Conservation (phyloP, 352 stramenopile genomes). For the Globisporangium iwayamae region DNA sequence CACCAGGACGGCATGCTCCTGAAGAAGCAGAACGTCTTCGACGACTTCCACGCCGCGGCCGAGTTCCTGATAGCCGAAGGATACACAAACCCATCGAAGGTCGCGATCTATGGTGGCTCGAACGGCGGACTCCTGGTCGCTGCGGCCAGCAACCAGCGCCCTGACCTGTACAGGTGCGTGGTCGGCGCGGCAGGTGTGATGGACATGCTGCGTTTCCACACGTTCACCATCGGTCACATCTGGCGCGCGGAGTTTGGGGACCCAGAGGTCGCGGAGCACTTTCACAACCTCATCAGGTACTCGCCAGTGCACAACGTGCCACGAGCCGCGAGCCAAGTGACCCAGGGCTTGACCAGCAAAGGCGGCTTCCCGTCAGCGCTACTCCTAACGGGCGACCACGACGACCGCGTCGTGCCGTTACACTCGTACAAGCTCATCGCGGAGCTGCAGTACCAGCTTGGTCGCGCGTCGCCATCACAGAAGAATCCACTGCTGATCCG, state of each 20-base stretch:
- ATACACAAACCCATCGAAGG: slow-evolving; percentile 88
- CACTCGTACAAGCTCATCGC: slow-evolving; percentile 91
- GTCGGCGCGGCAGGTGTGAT: slow-evolving; percentile 93
- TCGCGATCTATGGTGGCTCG: slow-evolving; percentile 90
- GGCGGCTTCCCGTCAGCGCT: slow-evolving; percentile 80
- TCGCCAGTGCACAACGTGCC: slow-evolving; percentile 90
- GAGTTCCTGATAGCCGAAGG: slow-evolving; percentile 89
- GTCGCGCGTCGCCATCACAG: slow-evolving; percentile 28
- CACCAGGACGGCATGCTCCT: slow-evolving; percentile 91
- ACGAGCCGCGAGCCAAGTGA: slow-evolving; percentile 35
- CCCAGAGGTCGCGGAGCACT: slow-evolving; percentile 72
- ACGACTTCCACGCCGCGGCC: slow-evolving; percentile 94
- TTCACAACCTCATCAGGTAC: slow-evolving; percentile 83
- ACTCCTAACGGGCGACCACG: slow-evolving; percentile 87
- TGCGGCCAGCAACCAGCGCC: slow-evolving; percentile 86
- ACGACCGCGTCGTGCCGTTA: slow-evolving; percentile 87
- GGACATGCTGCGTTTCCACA: slow-evolving; percentile 96
- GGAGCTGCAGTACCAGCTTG: slow-evolving; percentile 80
- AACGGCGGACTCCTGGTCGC: slow-evolving; percentile 94
- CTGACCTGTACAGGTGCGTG: slow-evolving; percentile 90
- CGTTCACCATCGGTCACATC: slow-evolving; percentile 91
- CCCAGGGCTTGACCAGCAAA: slow-evolving; percentile 39
- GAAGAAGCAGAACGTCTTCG: slow-evolving; percentile 94
- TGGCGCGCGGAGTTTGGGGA: slow-evolving; percentile 89
- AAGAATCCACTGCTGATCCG: slow-evolving; percentile 86